Evolutionary conservation across 805 yeast species (phyloP), one percentile per base, ranked within the genome.

Genomic region (Pichia eremophila): DNA sequence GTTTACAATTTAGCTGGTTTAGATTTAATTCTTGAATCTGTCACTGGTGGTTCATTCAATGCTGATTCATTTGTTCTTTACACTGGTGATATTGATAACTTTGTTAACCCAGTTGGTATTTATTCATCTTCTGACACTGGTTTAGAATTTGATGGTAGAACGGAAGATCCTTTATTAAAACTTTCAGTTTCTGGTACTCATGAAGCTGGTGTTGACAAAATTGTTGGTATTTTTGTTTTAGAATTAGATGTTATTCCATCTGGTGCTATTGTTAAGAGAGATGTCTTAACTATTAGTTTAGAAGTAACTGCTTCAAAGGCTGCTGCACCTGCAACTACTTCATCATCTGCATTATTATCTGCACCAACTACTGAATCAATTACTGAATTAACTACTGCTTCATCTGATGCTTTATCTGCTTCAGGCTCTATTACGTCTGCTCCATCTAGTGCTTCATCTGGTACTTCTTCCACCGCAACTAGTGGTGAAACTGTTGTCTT

Each of bases 191-290:
- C 45, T 22, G 48, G 50, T 27, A 25, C 32, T 11, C 11, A 22
- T 19, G 51, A 45, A 18, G 11, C 37, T 4, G 36, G 40, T 14
- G 38, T 37, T 18, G 28, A 46, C n/a, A 15, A 41, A 4, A 46
- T 48, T 12, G 19, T 51, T n/a, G 51, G 18, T 9, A 38, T 18
- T 15, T 46, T 46, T 29, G 36, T 32, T 5, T 31, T 51, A 29
- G 39, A 31, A 19, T 38, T 54, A 29, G 54, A 52, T 46, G 19
- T 50, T 37, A 32, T 52, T 15, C 35, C 46, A 15, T 17, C 37
- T 12, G 44, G 32, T 22, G 22, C 46, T 36, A 27, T 47, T 14
- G 45, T 28, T 5, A 57, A 57, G 46, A 53, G 59, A 49, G 57
- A 51, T 14, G 17, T 41, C 14, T 28, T 29, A 9, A 45, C 51